Conservation (phyloP, 192 early-diverging fungal species). For the Coemansia sp. region DNA sequence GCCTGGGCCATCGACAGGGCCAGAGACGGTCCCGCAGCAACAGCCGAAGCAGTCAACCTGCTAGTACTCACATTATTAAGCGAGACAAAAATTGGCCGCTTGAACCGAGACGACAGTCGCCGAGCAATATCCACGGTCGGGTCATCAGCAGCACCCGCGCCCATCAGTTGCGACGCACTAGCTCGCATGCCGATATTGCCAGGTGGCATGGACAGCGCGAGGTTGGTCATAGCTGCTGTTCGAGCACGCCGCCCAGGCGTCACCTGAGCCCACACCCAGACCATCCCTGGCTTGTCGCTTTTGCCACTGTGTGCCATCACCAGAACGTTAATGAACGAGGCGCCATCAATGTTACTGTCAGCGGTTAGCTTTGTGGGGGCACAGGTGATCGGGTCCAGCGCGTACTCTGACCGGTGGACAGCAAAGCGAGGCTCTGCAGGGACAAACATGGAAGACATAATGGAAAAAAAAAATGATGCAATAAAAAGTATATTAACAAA, state of each 20-base stretch:
- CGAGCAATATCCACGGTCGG: slow-evolving; percentile 40
- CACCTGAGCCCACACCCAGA: slow-evolving; percentile 53
- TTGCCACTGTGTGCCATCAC: slow-evolving; percentile 29
- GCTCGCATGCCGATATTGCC: slow-evolving; percentile 11
- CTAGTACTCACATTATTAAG: slow-evolving; percentile 26
- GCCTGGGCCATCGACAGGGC: slow-evolving; percentile 24
- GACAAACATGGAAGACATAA: slow-evolving; percentile 10
- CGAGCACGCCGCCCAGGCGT: slow-evolving; percentile 13
- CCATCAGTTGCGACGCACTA: slow-evolving; percentile 39
- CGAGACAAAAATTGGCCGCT: slow-evolving; percentile 43
- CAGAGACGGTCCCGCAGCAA: slow-evolving; percentile 14
- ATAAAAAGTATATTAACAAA: background rate
- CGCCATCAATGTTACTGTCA: slow-evolving; percentile 16
- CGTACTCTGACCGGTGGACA: slow-evolving; percentile 32
- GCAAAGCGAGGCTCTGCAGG: slow-evolving; percentile 39
- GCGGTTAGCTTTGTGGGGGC: slow-evolving; percentile 12
- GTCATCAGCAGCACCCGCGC: slow-evolving; percentile 29
- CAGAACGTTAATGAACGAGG: slow-evolving; percentile 36
- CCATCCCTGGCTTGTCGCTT: slow-evolving; percentile 22
- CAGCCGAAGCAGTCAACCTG: slow-evolving; percentile 5
- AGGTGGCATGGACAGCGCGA: slow-evolving; percentile 47
- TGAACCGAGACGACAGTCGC: slow-evolving; percentile 38
- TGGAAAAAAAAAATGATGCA: background rate
- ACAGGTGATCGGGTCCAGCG: slow-evolving; percentile 28
- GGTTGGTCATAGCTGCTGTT: slow-evolving; percentile 26